A percentile compares a stretch with the other conserved stretches of the same genome.
These are phyloP conservation scores for Dictyostelium firmibasis DNA, from an alignment of 78 protist species.

Conservation along the genomic window DNA sequence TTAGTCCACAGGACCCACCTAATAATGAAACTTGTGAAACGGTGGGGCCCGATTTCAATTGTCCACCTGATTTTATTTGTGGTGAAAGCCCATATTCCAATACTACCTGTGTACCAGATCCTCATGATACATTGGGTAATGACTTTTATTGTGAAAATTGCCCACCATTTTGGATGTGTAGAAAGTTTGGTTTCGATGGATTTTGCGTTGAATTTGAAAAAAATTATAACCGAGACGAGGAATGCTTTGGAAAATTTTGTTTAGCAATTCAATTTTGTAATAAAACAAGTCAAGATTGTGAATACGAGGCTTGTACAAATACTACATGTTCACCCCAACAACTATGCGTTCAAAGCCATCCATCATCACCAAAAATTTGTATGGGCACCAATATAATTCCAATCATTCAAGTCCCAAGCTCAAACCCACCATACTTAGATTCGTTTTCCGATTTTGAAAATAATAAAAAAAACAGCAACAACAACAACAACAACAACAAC, in stretches of 20 bases:
- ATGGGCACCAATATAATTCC: not conserved
- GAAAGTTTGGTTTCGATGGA: conserved; percentile 44
- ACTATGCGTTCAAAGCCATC: conserved; percentile 10
- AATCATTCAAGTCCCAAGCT: not conserved
- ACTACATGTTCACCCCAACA: not conserved
- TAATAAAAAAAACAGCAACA: too few species aligned
- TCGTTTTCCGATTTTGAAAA: not conserved
- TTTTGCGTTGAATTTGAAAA: conserved; percentile 19
- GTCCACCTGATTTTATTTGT: conserved; percentile 33
- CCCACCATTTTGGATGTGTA: conserved; percentile 16
- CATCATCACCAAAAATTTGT: conserved; percentile 28
- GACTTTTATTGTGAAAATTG: not conserved
- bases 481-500: too few species aligned
- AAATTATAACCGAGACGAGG: not conserved
- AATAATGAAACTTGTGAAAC: not conserved
- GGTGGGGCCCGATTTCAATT: not conserved
- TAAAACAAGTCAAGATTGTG: not conserved
- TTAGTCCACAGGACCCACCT: not conserved
- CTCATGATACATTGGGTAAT: not conserved
- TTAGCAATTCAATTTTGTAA: conserved; percentile 30
- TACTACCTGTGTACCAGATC: conserved; percentile 25
- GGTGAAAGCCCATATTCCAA: conserved; percentile 25
- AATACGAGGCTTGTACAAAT: conserved; percentile 1
- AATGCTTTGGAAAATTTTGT: conserved; percentile 22
- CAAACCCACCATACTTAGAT: not conserved